Percentiles rank a stretch among this genome's conserved stretches.
These are phyloP conservation scores for Acacia acuminata DNA, from an alignment of 306 rosid genomes.

Conservation along the genomic window DNA sequence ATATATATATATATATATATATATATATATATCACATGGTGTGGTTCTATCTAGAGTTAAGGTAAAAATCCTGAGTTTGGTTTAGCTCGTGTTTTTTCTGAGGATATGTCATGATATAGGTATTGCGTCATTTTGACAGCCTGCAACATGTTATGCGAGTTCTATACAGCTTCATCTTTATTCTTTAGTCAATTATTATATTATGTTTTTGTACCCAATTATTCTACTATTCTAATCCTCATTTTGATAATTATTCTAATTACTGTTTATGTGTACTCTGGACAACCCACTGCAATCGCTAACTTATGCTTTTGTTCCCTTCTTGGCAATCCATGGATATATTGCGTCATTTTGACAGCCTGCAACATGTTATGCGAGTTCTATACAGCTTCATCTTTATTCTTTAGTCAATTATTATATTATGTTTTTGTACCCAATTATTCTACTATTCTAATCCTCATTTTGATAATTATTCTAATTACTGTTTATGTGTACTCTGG, in stretches of 20 bases:
- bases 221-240: neutral
- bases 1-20: neutral
- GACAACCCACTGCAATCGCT: neutral
- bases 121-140: constrained; percentile 25
- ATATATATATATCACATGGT: neutral
- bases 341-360: constrained; percentile 24
- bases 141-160: constrained; percentile 8
- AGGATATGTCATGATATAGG: constrained; percentile 19
- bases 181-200: neutral
- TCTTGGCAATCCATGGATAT: too few species aligned
- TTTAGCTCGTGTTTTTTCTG: constrained; percentile 15
- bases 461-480: neutral
- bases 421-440: neutral
- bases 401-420: neutral
- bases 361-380: constrained; percentile 14
- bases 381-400: neutral
- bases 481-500: neutral
- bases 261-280: neutral
- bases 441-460: neutral
- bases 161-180: neutral
- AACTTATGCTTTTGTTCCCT: neutral
- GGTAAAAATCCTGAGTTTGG: neutral
- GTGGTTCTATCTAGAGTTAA: neutral
- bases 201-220: neutral
- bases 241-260: neutral